Evolutionary conservation across 2,329 filamentous ascomycete genomes (phyloP), one percentile per base, ranked within the genome.

Genomic region (Calonectria henricotiae): DNA sequence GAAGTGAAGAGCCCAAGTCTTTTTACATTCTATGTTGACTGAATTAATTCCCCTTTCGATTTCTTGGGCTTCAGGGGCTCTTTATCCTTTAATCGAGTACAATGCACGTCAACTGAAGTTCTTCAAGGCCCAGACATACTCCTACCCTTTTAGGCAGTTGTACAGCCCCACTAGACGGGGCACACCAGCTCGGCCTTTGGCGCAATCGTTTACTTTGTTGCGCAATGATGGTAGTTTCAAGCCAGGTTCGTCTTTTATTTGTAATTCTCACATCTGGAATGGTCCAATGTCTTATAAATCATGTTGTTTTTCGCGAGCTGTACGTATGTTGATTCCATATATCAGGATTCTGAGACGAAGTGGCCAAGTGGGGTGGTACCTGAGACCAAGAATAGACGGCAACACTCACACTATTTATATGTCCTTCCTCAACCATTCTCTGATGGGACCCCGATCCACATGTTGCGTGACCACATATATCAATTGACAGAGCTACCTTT

Each of bases 121-220:
- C 5, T 51, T 2, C 15, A 2, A 51, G 11, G 12, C 41, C 23
- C 35, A 72, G 71, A 54, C 17, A 5, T 66, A 65, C 71, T 65
- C 68, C 68, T 72, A 64, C 71, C 39, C 37, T 35, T 61, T 66
- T 61, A 30, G 68, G 68, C 23, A 58, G 35, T 39, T 39, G 51
- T 15, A 58, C 35, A 32, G n/a, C 35, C 35, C 51, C 51, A 55
- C 51, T 15, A 20, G 9, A 39, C 51, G n/a, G 32, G 9, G 23
- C 11, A 3, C 49, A 7, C 17, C 51, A 9, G 25, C 51, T 55
- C 51, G 32, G 30, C 32, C 30, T 37, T 37, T n/a, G 49, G 49
- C 49, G 12, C n/a, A 3, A 55, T 23, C 35, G 32, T 25, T 23
- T 8, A 23, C 7, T n/a, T 23, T 4, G 35, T 37, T 8, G n/a